Base-by-base conservation (phyloP, 208 protist genomes). In the Plasmodiophora brassicae region DNA sequence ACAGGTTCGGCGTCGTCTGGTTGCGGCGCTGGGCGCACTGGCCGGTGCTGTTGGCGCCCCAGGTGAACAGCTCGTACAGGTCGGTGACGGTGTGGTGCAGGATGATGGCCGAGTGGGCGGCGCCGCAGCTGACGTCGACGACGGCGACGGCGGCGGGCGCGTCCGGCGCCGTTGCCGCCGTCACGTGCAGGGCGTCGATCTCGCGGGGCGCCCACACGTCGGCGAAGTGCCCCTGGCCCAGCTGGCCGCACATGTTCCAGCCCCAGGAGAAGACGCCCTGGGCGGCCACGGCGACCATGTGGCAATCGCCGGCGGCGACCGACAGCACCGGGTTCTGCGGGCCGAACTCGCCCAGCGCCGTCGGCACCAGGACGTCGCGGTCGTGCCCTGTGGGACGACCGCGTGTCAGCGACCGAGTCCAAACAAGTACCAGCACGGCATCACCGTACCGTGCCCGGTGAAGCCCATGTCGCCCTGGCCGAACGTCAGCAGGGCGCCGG, bases 391-490 rank as follows among this genome's bases (percentile, higher is more conserved):
- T n/a, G n/a, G n/a, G n/a, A n/a, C n/a, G n/a, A n/a, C n/a, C n/a
- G n/a, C n/a, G n/a, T n/a, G n/a, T n/a, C n/a, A n/a, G n/a, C n/a
- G n/a, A n/a, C n/a, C n/a, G n/a, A n/a, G n/a, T n/a, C n/a, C n/a
- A n/a, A n/a, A n/a, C n/a, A n/a, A n/a, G n/a, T n/a, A n/a, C n/a
- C n/a, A n/a, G n/a, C n/a, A n/a, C n/a, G n/a, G n/a, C n/a, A n/a
- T n/a, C n/a, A n/a, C n/a, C n/a, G n/a, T n/a, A n/a, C n/a, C 65
- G 41, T 78, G 65, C 41, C 65, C 65, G 5, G 65, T 78, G n/a
- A 78, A 78, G 10, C 65, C 65, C 10, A 5, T 14, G 41, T 78
- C 65, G 14, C 65, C 65, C n/a, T 78, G 65, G 32, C 65, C 65
- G n/a, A 78, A 78, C 14, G 65, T 78, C 5, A 14, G 41, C 20